Evolutionary conservation across 768 basidiomycete species (phyloP), one percentile per base, ranked within the genome.

Genomic region (Epithele typhae): DNA sequence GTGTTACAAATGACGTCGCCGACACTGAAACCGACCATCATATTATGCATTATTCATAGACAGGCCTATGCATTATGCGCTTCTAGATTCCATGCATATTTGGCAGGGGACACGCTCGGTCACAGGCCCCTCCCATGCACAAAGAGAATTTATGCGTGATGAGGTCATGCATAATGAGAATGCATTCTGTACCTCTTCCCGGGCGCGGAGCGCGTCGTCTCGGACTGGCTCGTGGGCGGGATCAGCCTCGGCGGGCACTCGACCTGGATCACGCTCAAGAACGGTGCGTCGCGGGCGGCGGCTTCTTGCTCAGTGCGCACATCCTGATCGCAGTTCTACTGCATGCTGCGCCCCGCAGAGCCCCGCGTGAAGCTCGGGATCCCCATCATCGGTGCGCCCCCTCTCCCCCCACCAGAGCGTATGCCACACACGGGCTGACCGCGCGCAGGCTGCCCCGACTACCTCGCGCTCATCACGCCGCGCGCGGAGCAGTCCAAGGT

Each of bases 221-320:
- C 65, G 6, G 72, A 78, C 45, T 95, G 85, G 84, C 81, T 79
- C 11, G 70, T 85, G 1, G 73, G 78, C 0, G 92, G 92, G 0
- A 72, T 85, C 53, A 87, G 84, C 51, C 76, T 95, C 0, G 92
- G 92, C 2, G 92, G 91, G 0, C 90, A 95, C 61, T 75, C 88
- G 0, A 73, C 86, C 0, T 94, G 91, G 90, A 73, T 85, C 24
- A 66, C 72, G 3, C 73, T 89, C 4, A 59, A 58, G 30, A 57
- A 73, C 37, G 77, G 76, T 76, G 12, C 15, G 48, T 25, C 27
- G 5, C 15, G 25, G 25, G 6, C 5, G 17, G 12, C 15, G 11
- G 8, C 15, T 32, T 19, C 35, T 14, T 36, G n/a, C 8, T n/a
- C 35, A 6, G 35, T 8, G 35, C 35, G 14, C 14, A 30, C 35